Evolutionary conservation across 2,329 filamentous ascomycete species (phyloP).

Genomic region (Helminthosporium solani): DNA sequence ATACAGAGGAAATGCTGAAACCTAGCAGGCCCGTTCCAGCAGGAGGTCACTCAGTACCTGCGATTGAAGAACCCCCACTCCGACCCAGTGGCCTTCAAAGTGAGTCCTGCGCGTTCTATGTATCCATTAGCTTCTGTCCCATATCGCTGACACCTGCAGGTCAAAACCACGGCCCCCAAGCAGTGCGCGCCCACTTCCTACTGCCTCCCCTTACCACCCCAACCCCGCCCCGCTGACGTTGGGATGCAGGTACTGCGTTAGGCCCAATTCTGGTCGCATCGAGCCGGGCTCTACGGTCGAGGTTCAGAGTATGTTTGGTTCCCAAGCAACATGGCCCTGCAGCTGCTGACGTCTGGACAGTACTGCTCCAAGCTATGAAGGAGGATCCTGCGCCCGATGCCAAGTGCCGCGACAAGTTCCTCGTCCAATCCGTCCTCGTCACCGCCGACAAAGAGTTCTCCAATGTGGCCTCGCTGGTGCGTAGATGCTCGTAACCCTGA

Average conservation of each 20-base stretch:
- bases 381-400: constrained; percentile 81
- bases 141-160: constrained; percentile 56
- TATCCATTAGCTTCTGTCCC: too few relatives aligned
- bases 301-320: constrained; percentile 70
- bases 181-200: constrained; percentile 66
- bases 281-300: constrained; percentile 87
- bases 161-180: constrained; percentile 98
- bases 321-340: constrained; percentile 8
- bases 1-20: constrained; percentile 16
- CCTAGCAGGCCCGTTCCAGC: constrained; percentile 60
- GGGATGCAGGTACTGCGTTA: constrained; percentile 81
- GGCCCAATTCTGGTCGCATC: constrained; percentile 94
- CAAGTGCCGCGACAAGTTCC: constrained; percentile 95
- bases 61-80: constrained; percentile 59
- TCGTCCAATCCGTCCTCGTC: constrained; percentile 88
- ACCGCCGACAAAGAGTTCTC: constrained; percentile 79
- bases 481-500: constrained; percentile 30
- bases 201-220: constrained; percentile 17
- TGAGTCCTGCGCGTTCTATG: constrained; percentile 27
- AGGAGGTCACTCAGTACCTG: constrained; percentile 63
- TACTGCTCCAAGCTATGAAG: constrained; percentile 97
- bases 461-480: constrained; percentile 78
- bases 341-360: constrained; percentile 50
- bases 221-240: constrained; percentile 20
- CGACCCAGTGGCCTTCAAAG: constrained; percentile 66